These are phyloP conservation scores for Pichia gijzeniarum DNA, from an alignment of 805 yeast species.

Conservation along the genomic window DNA sequence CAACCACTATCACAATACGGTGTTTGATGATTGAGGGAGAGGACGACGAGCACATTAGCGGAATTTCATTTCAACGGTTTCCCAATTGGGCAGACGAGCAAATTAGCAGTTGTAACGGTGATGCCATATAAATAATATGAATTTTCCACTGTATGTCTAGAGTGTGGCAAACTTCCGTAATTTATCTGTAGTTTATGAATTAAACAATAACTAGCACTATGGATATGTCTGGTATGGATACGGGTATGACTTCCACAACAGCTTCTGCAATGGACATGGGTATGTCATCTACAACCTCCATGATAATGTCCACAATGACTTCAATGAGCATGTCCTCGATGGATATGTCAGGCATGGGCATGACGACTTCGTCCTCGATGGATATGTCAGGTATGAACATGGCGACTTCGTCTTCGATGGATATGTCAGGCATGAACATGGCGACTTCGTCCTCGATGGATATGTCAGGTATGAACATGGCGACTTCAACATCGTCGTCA, in stretches of 20 bases:
- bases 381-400: slow-evolving; percentile 17
- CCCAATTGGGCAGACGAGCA: slow-evolving; percentile 8
- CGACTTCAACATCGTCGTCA: slow-evolving; percentile 13
- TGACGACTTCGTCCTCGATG: slow-evolving; percentile 14
- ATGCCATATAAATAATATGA: too few relatives aligned
- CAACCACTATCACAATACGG: too few relatives aligned
- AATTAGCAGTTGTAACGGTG: not conserved
- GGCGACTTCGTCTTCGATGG: slow-evolving; percentile 11
- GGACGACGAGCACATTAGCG: slow-evolving; percentile 20
- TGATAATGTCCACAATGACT: not conserved
- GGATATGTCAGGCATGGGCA: slow-evolving; percentile 15
- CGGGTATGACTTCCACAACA: not conserved
- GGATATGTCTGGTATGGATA: slow-evolving; percentile 8
- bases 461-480: slow-evolving; percentile 17
- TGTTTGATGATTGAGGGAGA: slow-evolving; percentile 37
- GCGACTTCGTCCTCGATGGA: slow-evolving; percentile 37
- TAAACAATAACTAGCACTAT: not conserved
- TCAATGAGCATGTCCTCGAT: not conserved
- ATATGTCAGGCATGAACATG: not conserved
- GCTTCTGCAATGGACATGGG: not conserved
- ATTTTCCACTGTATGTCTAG: too few relatives aligned
- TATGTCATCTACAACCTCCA: not conserved
- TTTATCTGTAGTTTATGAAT: too few relatives aligned
- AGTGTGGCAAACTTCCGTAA: too few relatives aligned
- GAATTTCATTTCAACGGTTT: slow-evolving; percentile 1